phyloP scores from a whole-genome alignment of 495 filamentous ascomycete genomes.

The Podospora pseudoanserina region DNA sequence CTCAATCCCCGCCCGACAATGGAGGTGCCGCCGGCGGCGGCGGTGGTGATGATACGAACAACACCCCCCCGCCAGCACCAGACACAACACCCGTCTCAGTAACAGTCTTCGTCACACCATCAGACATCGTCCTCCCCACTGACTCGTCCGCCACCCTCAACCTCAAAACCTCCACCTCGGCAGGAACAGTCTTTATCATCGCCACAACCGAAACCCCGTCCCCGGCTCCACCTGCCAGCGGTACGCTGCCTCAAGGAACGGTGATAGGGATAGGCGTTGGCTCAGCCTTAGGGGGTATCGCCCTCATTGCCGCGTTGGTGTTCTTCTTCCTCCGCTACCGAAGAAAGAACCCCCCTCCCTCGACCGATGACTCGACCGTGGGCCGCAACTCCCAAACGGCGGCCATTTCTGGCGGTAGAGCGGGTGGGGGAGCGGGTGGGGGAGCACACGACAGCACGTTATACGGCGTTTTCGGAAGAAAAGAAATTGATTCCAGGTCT shows the following conservation, averaged over 20 bases:
- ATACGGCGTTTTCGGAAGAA: not conserved
- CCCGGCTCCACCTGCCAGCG: not conserved
- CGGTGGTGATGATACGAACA: not conserved
- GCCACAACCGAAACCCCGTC: not conserved
- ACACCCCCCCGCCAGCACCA: not conserved
- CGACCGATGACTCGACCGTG: not conserved
- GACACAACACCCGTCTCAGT: not conserved
- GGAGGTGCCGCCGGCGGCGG: not conserved
- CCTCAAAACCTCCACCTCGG: not conserved
- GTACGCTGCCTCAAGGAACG: not conserved
- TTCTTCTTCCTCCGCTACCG: not conserved
- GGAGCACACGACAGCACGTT: not conserved
- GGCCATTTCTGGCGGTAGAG: not conserved
- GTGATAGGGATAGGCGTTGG: not conserved
- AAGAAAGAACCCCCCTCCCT: not conserved
- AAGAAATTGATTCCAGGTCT: not conserved
- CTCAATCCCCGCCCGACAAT: not conserved
- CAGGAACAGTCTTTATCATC: not conserved
- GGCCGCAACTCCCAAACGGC: not conserved
- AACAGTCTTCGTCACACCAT: not conserved
- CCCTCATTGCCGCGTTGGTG: not conserved
- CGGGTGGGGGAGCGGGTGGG: not conserved
- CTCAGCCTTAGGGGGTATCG: not conserved
- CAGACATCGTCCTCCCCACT: not conserved
- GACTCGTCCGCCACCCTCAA: not conserved